These are phyloP conservation scores for Tillandsia fasciculata DNA, from an alignment of 176 grass and related monocot species.

Conservation along the genomic window DNA sequence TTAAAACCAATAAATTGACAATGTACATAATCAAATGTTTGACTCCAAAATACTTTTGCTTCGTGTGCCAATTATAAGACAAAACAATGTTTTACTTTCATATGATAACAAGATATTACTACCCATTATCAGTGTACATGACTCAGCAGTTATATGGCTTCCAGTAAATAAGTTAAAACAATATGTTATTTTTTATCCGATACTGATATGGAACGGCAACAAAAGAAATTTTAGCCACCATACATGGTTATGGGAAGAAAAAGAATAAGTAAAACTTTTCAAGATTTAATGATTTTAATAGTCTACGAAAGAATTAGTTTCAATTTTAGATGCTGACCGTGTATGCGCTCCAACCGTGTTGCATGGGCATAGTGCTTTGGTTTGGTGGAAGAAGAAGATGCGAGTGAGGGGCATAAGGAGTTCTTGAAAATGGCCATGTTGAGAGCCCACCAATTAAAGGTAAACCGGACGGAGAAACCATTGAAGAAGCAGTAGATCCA, in stretches of 20 bases:
- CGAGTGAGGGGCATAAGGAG: conserved; percentile 15
- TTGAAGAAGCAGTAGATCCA: conserved; percentile 8
- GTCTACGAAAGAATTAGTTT: neutral
- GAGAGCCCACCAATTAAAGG: conserved; percentile 11
- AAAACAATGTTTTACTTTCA: no score
- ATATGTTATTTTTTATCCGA: no score
- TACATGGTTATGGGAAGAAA: neutral
- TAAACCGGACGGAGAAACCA: conserved; percentile 4
- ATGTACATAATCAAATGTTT: no score
- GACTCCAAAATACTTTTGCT: no score
- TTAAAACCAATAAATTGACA: no score
- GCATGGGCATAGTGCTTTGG: conserved; percentile 11
- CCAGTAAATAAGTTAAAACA: no score
- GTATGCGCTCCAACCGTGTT: conserved; percentile 16
- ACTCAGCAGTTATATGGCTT: no score
- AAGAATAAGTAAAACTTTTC: neutral
- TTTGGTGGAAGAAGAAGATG: conserved; percentile 19
- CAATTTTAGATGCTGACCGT: conserved; percentile 14
- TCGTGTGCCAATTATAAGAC: no score
- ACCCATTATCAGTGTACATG: no score
- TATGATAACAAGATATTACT: no score
- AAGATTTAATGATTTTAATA: neutral
- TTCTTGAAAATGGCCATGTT: conserved; percentile 17
- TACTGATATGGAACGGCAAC: no score
- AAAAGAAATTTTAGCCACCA: no score